Evolutionary conservation across 129 eudicot genomes (phyloP).

Genomic region (Tagetes patula): DNA sequence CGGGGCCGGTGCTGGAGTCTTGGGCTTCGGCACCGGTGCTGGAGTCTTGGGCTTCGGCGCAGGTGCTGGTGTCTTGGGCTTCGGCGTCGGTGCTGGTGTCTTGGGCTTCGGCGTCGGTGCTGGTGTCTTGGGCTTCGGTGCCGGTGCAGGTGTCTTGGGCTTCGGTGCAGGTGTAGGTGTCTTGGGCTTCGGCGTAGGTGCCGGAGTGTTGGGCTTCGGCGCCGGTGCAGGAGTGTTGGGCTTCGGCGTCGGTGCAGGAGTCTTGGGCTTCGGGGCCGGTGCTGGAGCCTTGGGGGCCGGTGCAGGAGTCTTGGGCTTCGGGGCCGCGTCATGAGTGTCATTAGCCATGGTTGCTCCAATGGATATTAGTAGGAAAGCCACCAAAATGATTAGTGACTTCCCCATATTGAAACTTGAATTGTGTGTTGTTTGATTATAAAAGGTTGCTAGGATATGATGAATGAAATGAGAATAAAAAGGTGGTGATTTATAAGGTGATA

Average conservation of each 20-base stretch:
- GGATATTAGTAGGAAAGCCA: constrained; percentile 48
- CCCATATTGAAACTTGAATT: constrained; percentile 19
- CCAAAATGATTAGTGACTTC: constrained; percentile 33
- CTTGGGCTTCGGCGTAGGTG: constrained; percentile 1
- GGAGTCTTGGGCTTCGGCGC: not conserved
- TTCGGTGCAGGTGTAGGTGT: not conserved
- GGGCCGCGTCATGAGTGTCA: not conserved
- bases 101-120: not conserved
- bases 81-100: not conserved
- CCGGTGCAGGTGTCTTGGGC: constrained; percentile 2
- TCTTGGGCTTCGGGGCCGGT: constrained; percentile 3
- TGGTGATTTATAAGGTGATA: constrained; percentile 20
- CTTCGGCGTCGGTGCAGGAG: not conserved
- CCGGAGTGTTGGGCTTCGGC: not conserved
- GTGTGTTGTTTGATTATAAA: not conserved
- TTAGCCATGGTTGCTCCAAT: constrained; percentile 32
- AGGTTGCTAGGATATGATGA: not conserved
- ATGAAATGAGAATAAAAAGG: not conserved
- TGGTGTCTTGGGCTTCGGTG: constrained; percentile 5
- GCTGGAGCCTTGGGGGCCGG: not conserved
- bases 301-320: constrained; percentile 12
- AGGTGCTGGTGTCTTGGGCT: not conserved
- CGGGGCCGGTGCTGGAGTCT: not conserved
- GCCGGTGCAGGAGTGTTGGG: not conserved
- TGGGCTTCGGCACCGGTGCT: not conserved